These are phyloP conservation scores for Alternaria triticimaculans DNA, from an alignment of 2,329 filamentous ascomycete genomes.

Conservation along the genomic window DNA sequence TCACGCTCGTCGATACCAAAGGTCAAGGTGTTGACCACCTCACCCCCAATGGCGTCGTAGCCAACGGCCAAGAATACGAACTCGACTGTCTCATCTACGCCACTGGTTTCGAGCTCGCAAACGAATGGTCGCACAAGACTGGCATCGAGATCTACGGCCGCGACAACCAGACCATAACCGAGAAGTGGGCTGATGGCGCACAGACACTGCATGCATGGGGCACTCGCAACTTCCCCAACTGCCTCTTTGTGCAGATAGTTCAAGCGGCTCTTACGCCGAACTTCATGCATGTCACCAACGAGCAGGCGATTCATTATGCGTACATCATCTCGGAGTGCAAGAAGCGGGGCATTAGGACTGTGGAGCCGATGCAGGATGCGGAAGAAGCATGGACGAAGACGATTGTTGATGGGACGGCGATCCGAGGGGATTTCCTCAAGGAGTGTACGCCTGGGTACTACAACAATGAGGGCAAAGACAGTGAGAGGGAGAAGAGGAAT, in stretches of 20 bases:
- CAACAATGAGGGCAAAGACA: constrained; percentile 46
- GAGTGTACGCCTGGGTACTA: constrained; percentile 64
- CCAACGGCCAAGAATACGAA: constrained; percentile 56
- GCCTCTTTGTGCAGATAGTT: constrained; percentile 50
- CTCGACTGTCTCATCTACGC: constrained; percentile 57
- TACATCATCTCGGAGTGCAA: constrained; percentile 52
- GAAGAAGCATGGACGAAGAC: constrained; percentile 58
- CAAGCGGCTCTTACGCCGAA: constrained; percentile 34
- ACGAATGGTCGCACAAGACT: constrained; percentile 37
- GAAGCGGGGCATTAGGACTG: constrained; percentile 31
- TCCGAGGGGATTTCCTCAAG: constrained; percentile 49
- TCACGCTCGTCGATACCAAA: constrained; percentile 66
- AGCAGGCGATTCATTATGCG: constrained; percentile 51
- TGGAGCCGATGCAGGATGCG: constrained; percentile 56
- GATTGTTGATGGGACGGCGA: constrained; percentile 51
- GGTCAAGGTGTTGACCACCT: constrained; percentile 58
- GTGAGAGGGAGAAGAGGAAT: constrained; percentile 10
- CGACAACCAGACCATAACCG: constrained; percentile 52
- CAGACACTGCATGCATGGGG: constrained; percentile 61
- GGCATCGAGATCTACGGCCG: constrained; percentile 54
- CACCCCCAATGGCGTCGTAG: constrained; percentile 54
- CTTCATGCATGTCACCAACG: constrained; percentile 34
- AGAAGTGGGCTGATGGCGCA: constrained; percentile 56
- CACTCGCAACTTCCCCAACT: constrained; percentile 62
- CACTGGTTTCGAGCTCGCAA: constrained; percentile 53